Evolutionary conservation across 1,284 basidiomycete species (phyloP), one percentile per base, ranked within the genome.

Genomic region (Apiotrichum brassicae): DNA sequence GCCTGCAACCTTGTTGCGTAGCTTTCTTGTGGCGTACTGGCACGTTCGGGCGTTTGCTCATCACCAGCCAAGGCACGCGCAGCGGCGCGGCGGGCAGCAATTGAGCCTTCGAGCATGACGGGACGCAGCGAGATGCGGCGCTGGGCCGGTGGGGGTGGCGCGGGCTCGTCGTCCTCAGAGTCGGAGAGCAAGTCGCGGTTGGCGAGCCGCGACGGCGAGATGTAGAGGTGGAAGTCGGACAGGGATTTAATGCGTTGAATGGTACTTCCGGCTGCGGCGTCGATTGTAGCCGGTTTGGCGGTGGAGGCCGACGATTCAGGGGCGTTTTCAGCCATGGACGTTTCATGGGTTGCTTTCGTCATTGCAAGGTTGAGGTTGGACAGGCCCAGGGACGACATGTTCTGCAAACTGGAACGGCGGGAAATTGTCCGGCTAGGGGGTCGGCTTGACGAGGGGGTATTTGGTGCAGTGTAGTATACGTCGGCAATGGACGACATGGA

Each of bases 161-260:
- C 18, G 7, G 33, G 18, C 25, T 44, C 50, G 26, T 65, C 63
- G 30, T 62, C 56, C 18, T 66, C 64, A n/a, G 64, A 63, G 46
- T 66, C 65, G 13, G 64, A 59, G 13, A 70, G 50, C 3, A 70
- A 51, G 46, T 68, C 65, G 26, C 70, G 54, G 46, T 71, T 57
- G 8, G 69, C 67, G 11, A 68, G 52, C 19, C 71, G 56, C 1
- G 70, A 72, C 0, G 72, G 71, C 0, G 72, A 74, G 9, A 74
- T 62, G 51, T 74, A 71, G 0, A 74, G 66, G 35, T 69, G 66
- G 53, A 74, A 74, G 48, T 72, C 61, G 6, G 68, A 64, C 12
- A 73, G 48, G 0, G 63, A 65, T 42, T 66, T 67, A 33, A 70
- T 68, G 20, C 65, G 56, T 36, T 65, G 63, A 18, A 68, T 30